phyloP scores from a whole-genome alignment of 2,329 filamentous ascomycete genomes.

The Aspergillus ustus region DNA sequence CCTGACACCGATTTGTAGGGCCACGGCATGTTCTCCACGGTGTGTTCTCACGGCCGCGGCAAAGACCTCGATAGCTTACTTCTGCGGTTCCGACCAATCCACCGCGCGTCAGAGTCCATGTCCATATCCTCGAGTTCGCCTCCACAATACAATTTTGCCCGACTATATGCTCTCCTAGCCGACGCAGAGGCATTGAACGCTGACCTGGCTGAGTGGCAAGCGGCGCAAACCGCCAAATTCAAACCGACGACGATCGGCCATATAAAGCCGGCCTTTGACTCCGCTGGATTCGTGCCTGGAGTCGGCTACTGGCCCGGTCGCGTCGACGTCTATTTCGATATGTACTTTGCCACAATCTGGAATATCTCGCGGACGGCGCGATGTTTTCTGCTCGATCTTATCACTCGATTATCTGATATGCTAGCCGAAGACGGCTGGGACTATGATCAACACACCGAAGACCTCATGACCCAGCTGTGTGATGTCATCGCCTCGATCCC shows the following conservation, averaged over 20 bases:
- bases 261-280: not conserved
- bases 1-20: not conserved
- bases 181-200: not conserved
- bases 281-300: not conserved
- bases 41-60: not conserved
- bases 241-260: not conserved
- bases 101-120: not conserved
- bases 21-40: not conserved
- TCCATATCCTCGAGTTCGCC: not conserved
- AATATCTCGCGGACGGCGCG: conserved; percentile 10
- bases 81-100: not conserved
- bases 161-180: not conserved
- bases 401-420: not conserved
- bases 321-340: conserved; percentile 1
- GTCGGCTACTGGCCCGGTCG: conserved; percentile 7
- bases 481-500: conserved; percentile 8
- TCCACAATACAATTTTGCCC: not conserved
- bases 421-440: not conserved
- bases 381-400: conserved; percentile 8
- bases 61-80: conserved; percentile 8
- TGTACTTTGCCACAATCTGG: not conserved
- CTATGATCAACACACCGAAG: not conserved
- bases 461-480: not conserved
- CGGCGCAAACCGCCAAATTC: not conserved
- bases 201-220: conserved; percentile 1